phyloP scores from a whole-genome alignment of 208 protist species.

The Trichomonas vaginalis region DNA sequence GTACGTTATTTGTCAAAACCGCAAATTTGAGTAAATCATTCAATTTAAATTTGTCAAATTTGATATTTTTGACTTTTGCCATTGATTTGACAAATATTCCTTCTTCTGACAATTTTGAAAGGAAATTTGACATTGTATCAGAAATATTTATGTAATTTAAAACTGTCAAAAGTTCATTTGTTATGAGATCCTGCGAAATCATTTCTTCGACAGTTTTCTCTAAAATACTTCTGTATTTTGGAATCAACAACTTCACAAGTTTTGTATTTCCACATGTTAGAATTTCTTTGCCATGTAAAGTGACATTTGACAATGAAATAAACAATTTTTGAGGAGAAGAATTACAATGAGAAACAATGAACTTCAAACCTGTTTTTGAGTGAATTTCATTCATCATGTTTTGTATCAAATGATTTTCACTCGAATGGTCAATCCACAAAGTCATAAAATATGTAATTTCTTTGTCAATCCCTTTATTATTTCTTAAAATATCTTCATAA shows the following conservation, averaged over 20 bases:
- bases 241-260: not conserved
- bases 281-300: not conserved
- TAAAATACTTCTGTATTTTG: not conserved
- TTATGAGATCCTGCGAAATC: not conserved
- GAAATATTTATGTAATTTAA: not conserved
- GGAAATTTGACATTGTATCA: not conserved
- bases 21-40: not conserved
- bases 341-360: not conserved
- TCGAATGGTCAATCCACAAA: no score
- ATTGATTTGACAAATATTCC: not conserved
- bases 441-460: no score
- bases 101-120: not conserved
- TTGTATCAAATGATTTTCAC: not conserved
- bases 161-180: not conserved
- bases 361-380: no score
- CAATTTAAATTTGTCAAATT: not conserved
- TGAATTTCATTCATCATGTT: not conserved
- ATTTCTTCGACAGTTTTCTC: not conserved
- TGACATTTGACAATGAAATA: not conserved
- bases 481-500: no score
- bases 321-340: not conserved
- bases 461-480: no score
- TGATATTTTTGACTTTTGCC: not conserved
- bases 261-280: not conserved
- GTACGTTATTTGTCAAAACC: not conserved